Conservation (phyloP, 768 basidiomycete species). For the Tulasnella sp. region DNA sequence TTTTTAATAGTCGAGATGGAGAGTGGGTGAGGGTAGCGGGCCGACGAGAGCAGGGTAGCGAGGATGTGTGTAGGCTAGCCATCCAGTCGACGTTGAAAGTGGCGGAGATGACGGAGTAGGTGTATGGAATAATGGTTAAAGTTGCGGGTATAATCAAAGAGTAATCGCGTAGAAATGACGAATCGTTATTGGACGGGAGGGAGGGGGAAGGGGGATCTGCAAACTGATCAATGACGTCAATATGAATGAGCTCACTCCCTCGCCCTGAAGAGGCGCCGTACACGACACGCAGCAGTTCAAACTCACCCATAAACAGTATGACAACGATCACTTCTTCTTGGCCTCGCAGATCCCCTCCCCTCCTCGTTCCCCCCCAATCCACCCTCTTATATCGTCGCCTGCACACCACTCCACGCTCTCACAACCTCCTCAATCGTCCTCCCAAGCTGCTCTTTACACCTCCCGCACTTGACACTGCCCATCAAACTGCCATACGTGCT, state of each 20-base stretch:
- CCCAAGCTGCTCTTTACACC: conserved; percentile 17
- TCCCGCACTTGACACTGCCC: neutral
- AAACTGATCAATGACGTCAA: conserved; percentile 3
- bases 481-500: conserved; percentile 11
- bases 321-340: neutral
- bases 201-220: neutral
- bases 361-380: neutral
- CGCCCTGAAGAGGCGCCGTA: neutral
- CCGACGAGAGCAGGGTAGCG: neutral
- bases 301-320: conserved; percentile 10
- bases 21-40: neutral
- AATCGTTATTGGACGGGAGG: neutral
- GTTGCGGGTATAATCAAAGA: neutral
- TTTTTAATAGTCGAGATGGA: neutral
- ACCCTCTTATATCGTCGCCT: conserved; percentile 17
- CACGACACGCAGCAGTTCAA: neutral
- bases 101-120: neutral
- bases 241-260: neutral
- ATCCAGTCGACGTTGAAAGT: neutral
- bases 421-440: conserved; percentile 11
- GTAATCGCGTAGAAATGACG: neutral
- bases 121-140: neutral
- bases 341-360: neutral
- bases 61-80: neutral
- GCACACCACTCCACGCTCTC: conserved; percentile 14